phyloP scores from a whole-genome alignment of 371 early-diverging fungal species.

The Rhizopus arrhizus region DNA sequence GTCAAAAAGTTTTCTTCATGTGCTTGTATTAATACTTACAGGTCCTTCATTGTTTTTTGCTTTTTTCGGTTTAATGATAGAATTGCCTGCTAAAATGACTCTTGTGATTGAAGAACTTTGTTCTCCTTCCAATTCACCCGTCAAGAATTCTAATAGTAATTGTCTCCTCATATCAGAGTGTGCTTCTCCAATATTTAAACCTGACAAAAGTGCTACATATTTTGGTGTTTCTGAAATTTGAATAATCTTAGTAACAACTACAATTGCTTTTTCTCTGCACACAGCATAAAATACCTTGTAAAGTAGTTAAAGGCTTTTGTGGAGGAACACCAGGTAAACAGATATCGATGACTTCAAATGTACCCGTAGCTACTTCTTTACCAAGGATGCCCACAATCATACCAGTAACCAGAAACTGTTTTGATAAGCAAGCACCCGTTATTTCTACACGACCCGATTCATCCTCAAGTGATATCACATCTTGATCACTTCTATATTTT shows the following conservation, averaged over 20 bases:
- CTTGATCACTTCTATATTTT: conserved; percentile 67
- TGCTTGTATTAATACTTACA: conserved; percentile 5
- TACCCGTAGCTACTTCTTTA: conserved; percentile 64
- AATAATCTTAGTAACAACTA: neutral
- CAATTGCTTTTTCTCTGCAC: conserved; percentile 3
- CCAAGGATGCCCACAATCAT: conserved; percentile 80
- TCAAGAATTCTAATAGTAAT: conserved; percentile 75
- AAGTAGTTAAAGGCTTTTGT: conserved; percentile 47
- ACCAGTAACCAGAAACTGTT: conserved; percentile 69
- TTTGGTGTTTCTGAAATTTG: conserved; percentile 34
- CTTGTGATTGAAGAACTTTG: conserved; percentile 56
- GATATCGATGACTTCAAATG: conserved; percentile 83
- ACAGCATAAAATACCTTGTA: neutral
- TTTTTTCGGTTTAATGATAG: conserved; percentile 48
- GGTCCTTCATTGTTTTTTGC: conserved; percentile 40
- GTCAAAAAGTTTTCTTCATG: neutral
- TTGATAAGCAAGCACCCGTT: conserved; percentile 55
- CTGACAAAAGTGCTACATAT: conserved; percentile 83
- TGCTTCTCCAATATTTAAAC: conserved; percentile 66
- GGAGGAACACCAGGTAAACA: conserved; percentile 72
- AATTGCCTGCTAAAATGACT: conserved; percentile 80
- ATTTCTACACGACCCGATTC: conserved; percentile 86
- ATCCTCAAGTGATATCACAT: conserved; percentile 81
- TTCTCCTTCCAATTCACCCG: conserved; percentile 78
- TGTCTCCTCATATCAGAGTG: conserved; percentile 61